Conservation (phyloP, 148 eudicot species). For the Pouteria glomerata region DNA sequence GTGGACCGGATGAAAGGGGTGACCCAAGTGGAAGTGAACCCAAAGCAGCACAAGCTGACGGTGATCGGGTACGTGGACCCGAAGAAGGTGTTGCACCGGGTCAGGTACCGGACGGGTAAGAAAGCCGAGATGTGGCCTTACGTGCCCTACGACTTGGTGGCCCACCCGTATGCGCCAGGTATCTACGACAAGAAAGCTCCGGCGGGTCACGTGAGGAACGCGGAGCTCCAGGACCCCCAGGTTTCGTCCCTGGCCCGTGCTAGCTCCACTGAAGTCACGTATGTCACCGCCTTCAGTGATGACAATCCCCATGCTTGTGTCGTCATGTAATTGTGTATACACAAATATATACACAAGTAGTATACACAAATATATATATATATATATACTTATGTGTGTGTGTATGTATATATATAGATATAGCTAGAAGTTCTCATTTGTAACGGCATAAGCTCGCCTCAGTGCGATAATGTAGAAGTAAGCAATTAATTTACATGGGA, state of each 20-base stretch:
- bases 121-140: slow-evolving; percentile 55
- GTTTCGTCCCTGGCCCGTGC: slow-evolving; percentile 32
- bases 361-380: background rate
- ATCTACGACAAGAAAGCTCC: slow-evolving; percentile 62
- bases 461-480: no score
- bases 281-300: slow-evolving; percentile 57
- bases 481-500: no score
- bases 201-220: slow-evolving; percentile 48
- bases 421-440: no score
- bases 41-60: slow-evolving; percentile 42
- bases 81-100: slow-evolving; percentile 41
- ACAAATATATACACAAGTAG: no score
- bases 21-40: slow-evolving; percentile 34
- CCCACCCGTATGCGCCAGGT: slow-evolving; percentile 51
- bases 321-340: slow-evolving; percentile 30
- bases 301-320: slow-evolving; percentile 60
- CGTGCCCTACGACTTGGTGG: slow-evolving; percentile 49
- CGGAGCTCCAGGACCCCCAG: slow-evolving; percentile 24
- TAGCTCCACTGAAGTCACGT: slow-evolving; percentile 43
- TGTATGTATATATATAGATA: no score
- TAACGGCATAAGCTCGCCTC: no score
- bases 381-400: background rate
- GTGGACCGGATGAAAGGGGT: slow-evolving; percentile 68
- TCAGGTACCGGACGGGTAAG: slow-evolving; percentile 45
- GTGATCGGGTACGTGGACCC: slow-evolving; percentile 55